A percentile compares a stretch with the other conserved stretches of the same genome.
phyloP scores from a whole-genome alignment of 768 basidiomycete species.

The Panaeolus papilionaceus region DNA sequence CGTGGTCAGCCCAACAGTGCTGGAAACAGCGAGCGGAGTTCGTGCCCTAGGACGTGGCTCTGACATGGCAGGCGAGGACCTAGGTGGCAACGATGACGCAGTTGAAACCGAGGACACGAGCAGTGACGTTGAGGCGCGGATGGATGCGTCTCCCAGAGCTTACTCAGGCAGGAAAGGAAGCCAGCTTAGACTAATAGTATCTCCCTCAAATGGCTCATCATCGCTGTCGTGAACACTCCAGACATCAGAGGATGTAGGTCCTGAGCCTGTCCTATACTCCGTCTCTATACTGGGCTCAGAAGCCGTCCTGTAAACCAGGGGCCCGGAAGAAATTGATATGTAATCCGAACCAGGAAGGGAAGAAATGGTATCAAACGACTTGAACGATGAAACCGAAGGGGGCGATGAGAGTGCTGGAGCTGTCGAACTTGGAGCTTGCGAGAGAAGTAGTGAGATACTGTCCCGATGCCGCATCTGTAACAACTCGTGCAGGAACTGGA shows the following conservation, averaged over 20 bases:
- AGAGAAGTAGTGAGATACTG: slow-evolving; percentile 52
- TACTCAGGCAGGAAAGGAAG: slow-evolving; percentile 36
- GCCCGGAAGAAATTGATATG: slow-evolving; percentile 45
- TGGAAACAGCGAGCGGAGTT: slow-evolving; percentile 32
- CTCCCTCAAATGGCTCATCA: slow-evolving; percentile 21
- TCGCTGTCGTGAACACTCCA: slow-evolving; percentile 23
- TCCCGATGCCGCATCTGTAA: slow-evolving; percentile 43
- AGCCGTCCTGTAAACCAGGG: slow-evolving; percentile 29
- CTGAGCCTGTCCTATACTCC: slow-evolving; percentile 50
- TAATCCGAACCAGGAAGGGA: slow-evolving; percentile 43
- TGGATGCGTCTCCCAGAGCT: slow-evolving; percentile 34
- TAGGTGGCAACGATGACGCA: slow-evolving; percentile 19
- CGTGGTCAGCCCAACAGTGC: slow-evolving; percentile 49
- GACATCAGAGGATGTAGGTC: slow-evolving; percentile 28
- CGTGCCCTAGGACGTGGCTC: not conserved
- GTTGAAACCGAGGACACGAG: slow-evolving; percentile 35
- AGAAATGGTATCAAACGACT: slow-evolving; percentile 39
- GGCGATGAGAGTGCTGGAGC: slow-evolving; percentile 36
- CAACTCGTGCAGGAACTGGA: slow-evolving; percentile 36
- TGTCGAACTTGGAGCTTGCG: slow-evolving; percentile 59
- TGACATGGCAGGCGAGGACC: slow-evolving; percentile 19
- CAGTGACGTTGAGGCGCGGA: slow-evolving; percentile 39
- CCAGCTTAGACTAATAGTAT: slow-evolving; percentile 29
- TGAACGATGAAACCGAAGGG: slow-evolving; percentile 36
- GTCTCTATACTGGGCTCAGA: slow-evolving; percentile 29